Evolutionary conservation across 2,329 filamentous ascomycete species (phyloP).

Genomic region (Calonectria montana): DNA sequence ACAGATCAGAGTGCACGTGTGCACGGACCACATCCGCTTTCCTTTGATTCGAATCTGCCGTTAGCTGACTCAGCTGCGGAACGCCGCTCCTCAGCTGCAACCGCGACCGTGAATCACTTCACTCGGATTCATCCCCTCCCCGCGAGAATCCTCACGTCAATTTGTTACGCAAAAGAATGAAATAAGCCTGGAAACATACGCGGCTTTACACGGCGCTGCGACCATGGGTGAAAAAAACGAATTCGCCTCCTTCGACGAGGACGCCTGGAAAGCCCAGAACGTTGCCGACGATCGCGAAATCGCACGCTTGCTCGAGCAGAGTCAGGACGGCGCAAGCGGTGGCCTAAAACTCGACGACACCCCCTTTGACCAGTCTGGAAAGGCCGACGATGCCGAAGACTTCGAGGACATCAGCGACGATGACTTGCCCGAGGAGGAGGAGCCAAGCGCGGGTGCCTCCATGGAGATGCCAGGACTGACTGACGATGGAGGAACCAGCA

Average conservation of each 20-base stretch:
- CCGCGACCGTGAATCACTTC: conserved; percentile 19
- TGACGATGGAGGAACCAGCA: conserved; percentile 70
- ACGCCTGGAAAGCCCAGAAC: conserved; percentile 56
- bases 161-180: conserved; percentile 41
- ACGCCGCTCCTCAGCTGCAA: conserved; percentile 7
- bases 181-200: conserved; percentile 34
- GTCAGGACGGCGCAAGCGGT: conserved; percentile 52
- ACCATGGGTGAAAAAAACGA: conserved; percentile 49
- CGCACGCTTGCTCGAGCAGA: conserved; percentile 56
- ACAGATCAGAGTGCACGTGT: background rate
- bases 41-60: background rate
- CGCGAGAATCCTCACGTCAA: conserved; percentile 22
- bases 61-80: conserved; percentile 26
- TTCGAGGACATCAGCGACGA: conserved; percentile 93
- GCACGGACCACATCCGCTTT: background rate
- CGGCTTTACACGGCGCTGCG: conserved; percentile 38
- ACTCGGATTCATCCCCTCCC: conserved; percentile 10
- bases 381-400: conserved; percentile 92
- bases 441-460: conserved; percentile 55
- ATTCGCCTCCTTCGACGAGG: conserved; percentile 50
- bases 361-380: conserved; percentile 75
- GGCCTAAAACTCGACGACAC: conserved; percentile 57
- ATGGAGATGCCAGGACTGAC: conserved; percentile 65
- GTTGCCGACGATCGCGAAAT: conserved; percentile 62
- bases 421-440: conserved; percentile 87